Percentiles rank a stretch among this genome's conserved stretches.
Conservation (phyloP, 352 stramenopile genomes). For the Aphanomyces invadans region DNA sequence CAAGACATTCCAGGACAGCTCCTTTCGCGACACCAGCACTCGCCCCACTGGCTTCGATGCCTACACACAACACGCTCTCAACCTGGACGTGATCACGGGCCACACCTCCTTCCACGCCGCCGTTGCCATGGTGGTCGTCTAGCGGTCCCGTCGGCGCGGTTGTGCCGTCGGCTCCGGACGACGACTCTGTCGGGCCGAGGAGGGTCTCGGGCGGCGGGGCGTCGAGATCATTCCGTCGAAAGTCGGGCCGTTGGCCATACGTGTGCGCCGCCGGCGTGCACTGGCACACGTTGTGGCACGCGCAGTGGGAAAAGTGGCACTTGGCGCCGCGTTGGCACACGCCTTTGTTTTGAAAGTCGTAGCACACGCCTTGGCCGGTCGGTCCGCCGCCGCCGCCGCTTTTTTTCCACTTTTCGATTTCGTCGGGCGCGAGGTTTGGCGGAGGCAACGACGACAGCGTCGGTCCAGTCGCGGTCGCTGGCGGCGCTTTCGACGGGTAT, state of each 20-base stretch:
- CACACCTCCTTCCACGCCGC: too few species aligned
- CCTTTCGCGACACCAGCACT: too few species aligned
- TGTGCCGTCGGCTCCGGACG: too few species aligned
- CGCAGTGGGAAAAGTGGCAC: constrained; percentile 83
- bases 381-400: not conserved
- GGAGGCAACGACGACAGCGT: not conserved
- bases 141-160: too few species aligned
- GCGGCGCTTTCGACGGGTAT: constrained; percentile 23
- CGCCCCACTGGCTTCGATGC: too few species aligned
- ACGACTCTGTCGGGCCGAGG: too few species aligned
- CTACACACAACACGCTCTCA: too few species aligned
- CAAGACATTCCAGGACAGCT: too few species aligned
- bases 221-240: constrained; percentile 74
- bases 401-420: not conserved
- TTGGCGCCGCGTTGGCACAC: constrained; percentile 74
- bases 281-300: constrained; percentile 77
- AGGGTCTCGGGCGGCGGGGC: constrained; percentile 55
- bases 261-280: constrained; percentile 78
- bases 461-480: not conserved
- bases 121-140: too few species aligned
- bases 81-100: too few species aligned
- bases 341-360: constrained; percentile 86
- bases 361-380: constrained; percentile 71
- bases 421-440: not conserved
- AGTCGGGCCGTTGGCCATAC: constrained; percentile 76